Percentiles rank a stretch among this genome's conserved stretches.
These are phyloP conservation scores for Solanum bukasovii DNA, from an alignment of 257 asterid genomes.

Conservation along the genomic window DNA sequence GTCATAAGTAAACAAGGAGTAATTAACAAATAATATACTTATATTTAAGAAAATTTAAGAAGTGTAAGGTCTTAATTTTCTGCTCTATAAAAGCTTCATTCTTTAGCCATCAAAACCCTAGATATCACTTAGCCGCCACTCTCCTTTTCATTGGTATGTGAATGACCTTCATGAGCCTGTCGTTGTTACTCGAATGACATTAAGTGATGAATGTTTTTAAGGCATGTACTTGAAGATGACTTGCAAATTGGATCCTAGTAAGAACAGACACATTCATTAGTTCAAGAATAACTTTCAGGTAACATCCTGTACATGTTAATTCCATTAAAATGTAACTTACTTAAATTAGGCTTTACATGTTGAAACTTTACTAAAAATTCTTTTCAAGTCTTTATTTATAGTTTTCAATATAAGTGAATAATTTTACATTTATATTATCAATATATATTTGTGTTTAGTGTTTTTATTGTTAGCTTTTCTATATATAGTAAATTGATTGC, in stretches of 20 bases:
- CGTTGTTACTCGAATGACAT: background rate
- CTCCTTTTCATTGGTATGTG: background rate
- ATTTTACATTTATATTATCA: too few relatives aligned
- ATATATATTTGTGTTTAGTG: background rate
- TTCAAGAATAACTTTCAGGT: background rate
- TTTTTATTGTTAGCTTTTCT: background rate
- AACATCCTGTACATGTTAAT: background rate
- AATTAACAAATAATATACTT: background rate
- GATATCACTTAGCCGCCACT: background rate
- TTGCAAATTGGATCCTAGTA: too few relatives aligned
- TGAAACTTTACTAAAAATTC: too few relatives aligned
- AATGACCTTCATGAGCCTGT: background rate
- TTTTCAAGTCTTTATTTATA: too few relatives aligned
- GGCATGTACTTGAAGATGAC: too few relatives aligned
- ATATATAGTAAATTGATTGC: background rate
- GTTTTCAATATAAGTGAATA: too few relatives aligned
- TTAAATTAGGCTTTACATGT: too few relatives aligned
- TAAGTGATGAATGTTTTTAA: too few relatives aligned
- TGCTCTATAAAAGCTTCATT: background rate
- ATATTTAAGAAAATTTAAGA: background rate
- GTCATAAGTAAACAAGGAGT: background rate
- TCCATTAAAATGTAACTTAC: too few relatives aligned
- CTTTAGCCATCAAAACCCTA: background rate
- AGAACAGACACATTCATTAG: background rate
- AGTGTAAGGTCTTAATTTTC: background rate